These are phyloP conservation scores for Parathielavia appendiculata DNA, from an alignment of 495 filamentous ascomycete genomes.

Conservation along the genomic window DNA sequence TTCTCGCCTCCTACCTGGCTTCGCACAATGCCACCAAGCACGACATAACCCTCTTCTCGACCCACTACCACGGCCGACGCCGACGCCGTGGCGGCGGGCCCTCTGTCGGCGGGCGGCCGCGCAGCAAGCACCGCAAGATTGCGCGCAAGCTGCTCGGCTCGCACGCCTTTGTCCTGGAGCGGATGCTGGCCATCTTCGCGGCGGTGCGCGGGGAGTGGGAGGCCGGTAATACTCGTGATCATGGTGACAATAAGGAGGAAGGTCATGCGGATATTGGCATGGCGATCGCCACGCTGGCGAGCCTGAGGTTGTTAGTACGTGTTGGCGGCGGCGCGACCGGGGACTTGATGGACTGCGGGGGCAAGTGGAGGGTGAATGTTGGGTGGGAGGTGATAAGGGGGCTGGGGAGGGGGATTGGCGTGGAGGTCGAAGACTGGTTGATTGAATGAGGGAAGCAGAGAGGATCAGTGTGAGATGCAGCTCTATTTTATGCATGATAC, in stretches of 20 bases:
- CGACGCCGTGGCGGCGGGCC: constrained; percentile 32
- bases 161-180: constrained; percentile 79
- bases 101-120: constrained; percentile 26
- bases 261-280: constrained; percentile 60
- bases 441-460: constrained; percentile 42
- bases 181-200: constrained; percentile 81
- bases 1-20: constrained; percentile 85
- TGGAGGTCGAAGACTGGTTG: constrained; percentile 69
- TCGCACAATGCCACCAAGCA: constrained; percentile 77
- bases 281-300: constrained; percentile 75
- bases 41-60: constrained; percentile 81
- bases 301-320: constrained; percentile 66
- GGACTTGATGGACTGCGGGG: constrained; percentile 58
- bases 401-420: constrained; percentile 61
- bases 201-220: constrained; percentile 68
- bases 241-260: constrained; percentile 20
- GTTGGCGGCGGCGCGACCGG: constrained; percentile 36
- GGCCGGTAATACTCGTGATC: neutral
- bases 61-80: constrained; percentile 55
- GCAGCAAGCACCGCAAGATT: constrained; percentile 63
- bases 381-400: constrained; percentile 66
- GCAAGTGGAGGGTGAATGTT: constrained; percentile 69
- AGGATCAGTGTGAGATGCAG: neutral
- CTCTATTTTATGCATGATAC: neutral
- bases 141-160: constrained; percentile 64